A percentile compares a stretch with the other conserved stretches of the same genome.
Conservation (phyloP, 768 basidiomycete genomes). For the Amyloporia xantha region DNA sequence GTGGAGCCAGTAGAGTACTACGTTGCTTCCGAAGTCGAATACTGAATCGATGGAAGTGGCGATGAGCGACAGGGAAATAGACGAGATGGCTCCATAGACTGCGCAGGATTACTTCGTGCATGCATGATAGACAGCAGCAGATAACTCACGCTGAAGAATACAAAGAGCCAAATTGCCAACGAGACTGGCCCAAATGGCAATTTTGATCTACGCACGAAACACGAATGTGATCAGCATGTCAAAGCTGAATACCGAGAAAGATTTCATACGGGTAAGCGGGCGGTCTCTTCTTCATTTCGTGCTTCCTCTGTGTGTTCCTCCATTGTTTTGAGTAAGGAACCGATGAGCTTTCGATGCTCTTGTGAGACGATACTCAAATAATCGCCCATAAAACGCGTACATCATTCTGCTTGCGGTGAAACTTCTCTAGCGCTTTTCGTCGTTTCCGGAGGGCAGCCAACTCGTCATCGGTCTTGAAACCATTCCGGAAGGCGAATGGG, state of each 20-base stretch:
- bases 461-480: constrained; percentile 54
- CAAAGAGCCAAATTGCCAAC: constrained; percentile 67
- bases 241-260: background rate
- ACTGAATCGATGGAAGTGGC: constrained; percentile 88
- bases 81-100: constrained; percentile 92
- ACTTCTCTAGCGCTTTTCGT: constrained; percentile 56
- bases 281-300: constrained; percentile 54
- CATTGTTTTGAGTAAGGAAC: constrained; percentile 85
- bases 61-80: constrained; percentile 76
- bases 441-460: constrained; percentile 55
- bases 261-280: constrained; percentile 51
- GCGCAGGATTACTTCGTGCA: constrained; percentile 3
- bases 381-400: constrained; percentile 31
- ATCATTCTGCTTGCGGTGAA: constrained; percentile 67
- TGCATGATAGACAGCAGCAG: background rate
- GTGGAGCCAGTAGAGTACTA: constrained; percentile 78
- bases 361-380: background rate
- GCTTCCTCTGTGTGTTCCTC: constrained; percentile 85
- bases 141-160: constrained; percentile 55
- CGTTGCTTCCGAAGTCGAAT: constrained; percentile 78
- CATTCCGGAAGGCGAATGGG: constrained; percentile 61
- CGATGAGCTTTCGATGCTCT: constrained; percentile 57
- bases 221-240: background rate
- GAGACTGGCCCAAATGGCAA: constrained; percentile 84
- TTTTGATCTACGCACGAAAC: constrained; percentile 57